Percentiles rank a stretch among this genome's conserved stretches.
Conservation (phyloP, 331 rosid species). For the Telfairia occidentalis region DNA sequence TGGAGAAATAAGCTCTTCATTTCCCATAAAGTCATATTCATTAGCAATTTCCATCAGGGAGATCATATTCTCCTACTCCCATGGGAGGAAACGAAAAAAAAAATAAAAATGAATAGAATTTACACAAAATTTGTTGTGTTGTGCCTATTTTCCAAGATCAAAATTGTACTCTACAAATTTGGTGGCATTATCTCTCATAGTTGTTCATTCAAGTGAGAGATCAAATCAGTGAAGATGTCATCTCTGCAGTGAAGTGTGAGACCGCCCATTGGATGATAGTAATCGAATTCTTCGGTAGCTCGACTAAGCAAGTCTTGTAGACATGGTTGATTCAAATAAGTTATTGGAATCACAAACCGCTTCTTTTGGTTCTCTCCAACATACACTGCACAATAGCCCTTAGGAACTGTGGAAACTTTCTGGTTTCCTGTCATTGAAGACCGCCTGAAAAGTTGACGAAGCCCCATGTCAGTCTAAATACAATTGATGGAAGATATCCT, state of each 20-base stretch:
- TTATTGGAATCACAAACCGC: background rate
- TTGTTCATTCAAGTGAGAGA: slow-evolving; percentile 11
- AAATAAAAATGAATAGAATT: background rate
- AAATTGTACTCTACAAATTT: background rate
- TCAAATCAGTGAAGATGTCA: slow-evolving; percentile 13
- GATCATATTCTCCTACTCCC: background rate
- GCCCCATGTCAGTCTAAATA: background rate
- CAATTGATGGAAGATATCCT: background rate
- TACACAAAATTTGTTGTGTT: background rate
- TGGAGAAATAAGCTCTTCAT: background rate
- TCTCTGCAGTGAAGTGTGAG: slow-evolving; percentile 23
- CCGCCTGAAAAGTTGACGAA: background rate
- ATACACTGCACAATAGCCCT: slow-evolving; percentile 20
- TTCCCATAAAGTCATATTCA: background rate
- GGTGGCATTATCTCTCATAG: background rate
- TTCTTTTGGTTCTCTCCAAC: slow-evolving; percentile 10
- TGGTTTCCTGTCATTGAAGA: background rate
- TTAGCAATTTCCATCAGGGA: background rate
- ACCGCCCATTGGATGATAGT: slow-evolving; percentile 22
- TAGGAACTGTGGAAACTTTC: slow-evolving; percentile 23
- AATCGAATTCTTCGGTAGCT: background rate
- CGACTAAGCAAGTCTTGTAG: slow-evolving; percentile 4
- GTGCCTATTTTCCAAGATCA: background rate
- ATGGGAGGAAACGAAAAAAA: background rate
- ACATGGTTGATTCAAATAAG: slow-evolving; percentile 8